Conservation (phyloP, 2,329 filamentous ascomycete genomes). For the Aspergillus brasiliensis region DNA sequence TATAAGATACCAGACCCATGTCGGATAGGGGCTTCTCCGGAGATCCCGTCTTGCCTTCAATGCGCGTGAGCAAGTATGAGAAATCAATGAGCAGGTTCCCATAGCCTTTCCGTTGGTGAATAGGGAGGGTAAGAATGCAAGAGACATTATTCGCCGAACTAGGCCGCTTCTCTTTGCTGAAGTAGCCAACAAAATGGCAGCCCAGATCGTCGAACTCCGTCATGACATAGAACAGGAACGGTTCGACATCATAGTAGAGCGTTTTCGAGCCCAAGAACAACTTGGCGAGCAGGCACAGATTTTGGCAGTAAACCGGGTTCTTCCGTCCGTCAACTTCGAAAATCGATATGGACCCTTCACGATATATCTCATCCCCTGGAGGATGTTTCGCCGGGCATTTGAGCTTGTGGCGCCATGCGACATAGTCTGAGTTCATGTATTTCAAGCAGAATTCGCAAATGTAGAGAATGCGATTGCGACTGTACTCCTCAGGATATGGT, state of each 20-base stretch:
- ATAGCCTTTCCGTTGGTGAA: constrained; percentile 96
- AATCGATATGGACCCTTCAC: constrained; percentile 89
- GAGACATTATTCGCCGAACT: constrained; percentile 97
- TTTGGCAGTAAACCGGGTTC: constrained; percentile 94
- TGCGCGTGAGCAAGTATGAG: constrained; percentile 90
- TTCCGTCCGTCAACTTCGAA: constrained; percentile 96
- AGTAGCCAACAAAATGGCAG: constrained; percentile 97
- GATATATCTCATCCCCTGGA: constrained; percentile 96
- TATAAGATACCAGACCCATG: constrained; percentile 95
- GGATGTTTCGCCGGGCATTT: constrained; percentile 97
- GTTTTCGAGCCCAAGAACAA: constrained; percentile 98
- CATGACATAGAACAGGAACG: constrained; percentile 99
- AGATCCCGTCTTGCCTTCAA: constrained; percentile 90
- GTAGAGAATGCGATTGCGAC: constrained; percentile 91
- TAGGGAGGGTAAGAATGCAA: constrained; percentile 92
- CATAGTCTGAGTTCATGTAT: constrained; percentile 99
- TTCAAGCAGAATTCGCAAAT: constrained; percentile 99
- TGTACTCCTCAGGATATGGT: constrained; percentile 98
- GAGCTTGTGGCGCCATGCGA: constrained; percentile 95
- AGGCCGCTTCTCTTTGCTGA: constrained; percentile 95
- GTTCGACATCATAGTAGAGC: constrained; percentile 98
- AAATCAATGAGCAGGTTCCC: constrained; percentile 97
- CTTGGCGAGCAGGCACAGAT: constrained; percentile 90
- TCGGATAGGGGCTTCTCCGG: constrained; percentile 97
- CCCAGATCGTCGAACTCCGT: constrained; percentile 84